Percentiles rank a stretch among this genome's conserved stretches.
These are phyloP conservation scores for Cryptococcus sp. DNA, from an alignment of 1,284 basidiomycete species.

Conservation along the genomic window DNA sequence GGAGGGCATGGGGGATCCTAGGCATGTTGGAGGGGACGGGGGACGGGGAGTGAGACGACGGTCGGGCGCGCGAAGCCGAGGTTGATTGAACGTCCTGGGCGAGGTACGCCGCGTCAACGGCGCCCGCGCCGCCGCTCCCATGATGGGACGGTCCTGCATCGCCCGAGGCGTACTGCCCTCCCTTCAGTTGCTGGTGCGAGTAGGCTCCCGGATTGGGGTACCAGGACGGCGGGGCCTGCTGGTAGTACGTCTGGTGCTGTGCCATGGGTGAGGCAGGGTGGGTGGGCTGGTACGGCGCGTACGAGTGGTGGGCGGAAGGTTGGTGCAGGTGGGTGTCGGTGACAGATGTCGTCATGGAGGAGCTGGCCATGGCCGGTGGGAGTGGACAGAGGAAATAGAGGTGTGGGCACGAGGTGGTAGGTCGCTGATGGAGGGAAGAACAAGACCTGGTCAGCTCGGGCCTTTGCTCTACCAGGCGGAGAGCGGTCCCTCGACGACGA, in stretches of 20 bases:
- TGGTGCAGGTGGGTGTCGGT: neutral
- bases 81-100: constrained; percentile 19
- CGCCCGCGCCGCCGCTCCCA: neutral
- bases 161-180: too few relatives aligned
- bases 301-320: constrained; percentile 1
- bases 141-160: neutral
- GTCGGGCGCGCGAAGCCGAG: constrained; percentile 16
- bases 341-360: neutral
- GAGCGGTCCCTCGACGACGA: neutral
- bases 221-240: neutral
- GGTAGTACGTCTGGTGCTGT: constrained; percentile 1
- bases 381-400: neutral
- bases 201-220: too few relatives aligned
- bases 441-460: neutral
- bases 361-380: neutral
- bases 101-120: neutral
- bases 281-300: neutral
- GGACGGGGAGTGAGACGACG: constrained; percentile 7
- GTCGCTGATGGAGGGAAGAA: neutral
- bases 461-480: neutral
- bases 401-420: neutral
- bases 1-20: constrained; percentile 32
- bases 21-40: constrained; percentile 11
- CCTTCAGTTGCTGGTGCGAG: too few relatives aligned
- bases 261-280: neutral